These are phyloP conservation scores for Ascochyta viciae-villosae DNA, from an alignment of 2,329 filamentous ascomycete species.

Conservation along the genomic window DNA sequence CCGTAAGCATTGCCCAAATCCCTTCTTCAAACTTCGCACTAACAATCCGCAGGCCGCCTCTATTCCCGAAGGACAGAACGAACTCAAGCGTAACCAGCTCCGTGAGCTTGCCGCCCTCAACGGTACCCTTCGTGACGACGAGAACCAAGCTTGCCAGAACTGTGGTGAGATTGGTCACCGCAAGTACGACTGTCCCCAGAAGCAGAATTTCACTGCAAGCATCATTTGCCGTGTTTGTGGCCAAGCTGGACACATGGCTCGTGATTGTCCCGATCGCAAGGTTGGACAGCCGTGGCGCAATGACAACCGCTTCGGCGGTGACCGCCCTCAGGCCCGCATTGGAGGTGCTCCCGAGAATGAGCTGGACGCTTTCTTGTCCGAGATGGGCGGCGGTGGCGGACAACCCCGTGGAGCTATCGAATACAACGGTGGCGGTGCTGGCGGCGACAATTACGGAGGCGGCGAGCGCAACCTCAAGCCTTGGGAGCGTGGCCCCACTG, in stretches of 20 bases:
- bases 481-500: constrained; percentile 87
- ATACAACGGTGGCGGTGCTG: constrained; percentile 44
- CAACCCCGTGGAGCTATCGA: constrained; percentile 78
- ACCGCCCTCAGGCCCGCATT: constrained; percentile 67
- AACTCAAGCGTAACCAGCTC: constrained; percentile 97
- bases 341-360: constrained; percentile 86
- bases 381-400: constrained; percentile 77
- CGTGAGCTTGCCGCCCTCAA: constrained; percentile 97
- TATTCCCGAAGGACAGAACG: constrained; percentile 97
- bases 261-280: constrained; percentile 94
- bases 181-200: constrained; percentile 98
- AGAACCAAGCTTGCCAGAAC: constrained; percentile 99
- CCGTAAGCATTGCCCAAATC: constrained; percentile 67
- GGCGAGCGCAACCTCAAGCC: constrained; percentile 71
- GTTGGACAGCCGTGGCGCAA: constrained; percentile 93
- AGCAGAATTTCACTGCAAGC: constrained; percentile 97
- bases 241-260: constrained; percentile 97
- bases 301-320: constrained; percentile 60
- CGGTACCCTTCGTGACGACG: constrained; percentile 97
- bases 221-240: constrained; percentile 99
- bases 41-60: constrained; percentile 78
- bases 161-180: constrained; percentile 98
- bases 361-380: constrained; percentile 99
- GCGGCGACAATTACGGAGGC: constrained; percentile 59
- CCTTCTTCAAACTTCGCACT: constrained; percentile 25